Evolutionary conservation across 768 basidiomycete species (phyloP), one percentile per base, ranked within the genome.

Genomic region (Glaciozyma antarctica): DNA sequence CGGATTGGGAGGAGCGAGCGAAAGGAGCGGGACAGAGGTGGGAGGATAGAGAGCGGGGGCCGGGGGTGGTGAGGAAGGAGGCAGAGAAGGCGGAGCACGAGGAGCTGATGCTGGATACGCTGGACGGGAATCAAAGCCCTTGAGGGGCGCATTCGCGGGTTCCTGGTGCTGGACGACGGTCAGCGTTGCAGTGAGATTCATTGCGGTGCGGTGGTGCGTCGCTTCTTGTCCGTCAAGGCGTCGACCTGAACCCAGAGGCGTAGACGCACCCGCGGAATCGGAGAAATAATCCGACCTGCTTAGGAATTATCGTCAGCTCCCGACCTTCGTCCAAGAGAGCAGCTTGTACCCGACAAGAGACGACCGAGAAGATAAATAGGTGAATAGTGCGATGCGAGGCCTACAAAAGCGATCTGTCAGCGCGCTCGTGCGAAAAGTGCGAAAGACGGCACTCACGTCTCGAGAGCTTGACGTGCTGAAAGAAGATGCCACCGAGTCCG

Each of bases 311-410:
- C 10, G 52, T 53, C 52, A 53, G 53, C 17, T 34, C 52, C 10
- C 19, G 16, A 48, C 6, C 21, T 8, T 48, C 10, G 47, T 6
- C 6, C 19, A n/a, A 48, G 52, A 15, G 17, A 43, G n/a, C 38
- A 32, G 32, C 32, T 32, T 9, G 22, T 22, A 57, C 55, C 58
- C 6, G 43, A 30, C 2, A 47, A 26, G 3, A 58, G 28, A 16
- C 58, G 24, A 6, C 58, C 58, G 6, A 58, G 44, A 13, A 58
- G 45, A 44, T 58, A 58, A 24, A 58, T 30, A 12, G 58, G 58
- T 13, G 44, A 45, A 44, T 58, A 58, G 28, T 58, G 58, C 10
- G 58, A 58, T 24, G 58, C 58, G 24, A 58, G 28, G 4, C 58
- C 58, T 58, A 44, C 17, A 28, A 43, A 28, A 21, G 2, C 21